Evolutionary conservation across 73 alveolate species (phyloP), one percentile per base, ranked within the genome.

Genomic region (Durusdinium trenchii): DNA sequence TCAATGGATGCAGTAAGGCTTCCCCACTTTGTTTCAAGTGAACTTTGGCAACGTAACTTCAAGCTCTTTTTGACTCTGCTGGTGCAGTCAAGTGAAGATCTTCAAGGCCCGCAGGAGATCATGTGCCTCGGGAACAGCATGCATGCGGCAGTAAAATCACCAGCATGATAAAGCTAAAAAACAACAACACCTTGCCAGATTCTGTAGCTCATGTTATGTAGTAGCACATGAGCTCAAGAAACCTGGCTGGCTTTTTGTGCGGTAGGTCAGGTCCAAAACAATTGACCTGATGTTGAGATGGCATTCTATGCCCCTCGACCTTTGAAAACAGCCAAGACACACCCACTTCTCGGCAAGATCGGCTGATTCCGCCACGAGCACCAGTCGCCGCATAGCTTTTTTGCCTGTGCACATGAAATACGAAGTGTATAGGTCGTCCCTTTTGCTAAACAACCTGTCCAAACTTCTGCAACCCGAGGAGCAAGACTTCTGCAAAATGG

Each of bases 261-360:
- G 45, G 42, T 12, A 12, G 79, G 12, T 28, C 10, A 12, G n/a
- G 12, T 67, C 9, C 79, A 67, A 67, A 23, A 6, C 30, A 6
- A 12, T 23, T 18, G 79, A 12, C 45, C 12, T 67, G 79, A 67
- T 28, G 14, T 35, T 32, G 23, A 40, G 86, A 18, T 40, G 28
- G 40, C 36, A 64, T 16, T 23, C 9, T 32, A 28, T 64, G 79
- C 79, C 42, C 79, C 23, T 64, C 28, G 79, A 18, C 81, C 10
- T n/a, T 67, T 1, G 73, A 23, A 2, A 23, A 57, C 79, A 7
- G 14, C 60, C 84, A 89, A 46, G 86, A 16, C 6, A 36, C 96
- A 89, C 96, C 96, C 96, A 89, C 86, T 89, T 89, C 71, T 89
- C 96, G 23, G 96, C 96, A 40, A 89, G 69, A 51, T 89, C 96